These are phyloP conservation scores for Elsinoe arachidis DNA, from an alignment of 2,329 filamentous ascomycete genomes.

Conservation along the genomic window DNA sequence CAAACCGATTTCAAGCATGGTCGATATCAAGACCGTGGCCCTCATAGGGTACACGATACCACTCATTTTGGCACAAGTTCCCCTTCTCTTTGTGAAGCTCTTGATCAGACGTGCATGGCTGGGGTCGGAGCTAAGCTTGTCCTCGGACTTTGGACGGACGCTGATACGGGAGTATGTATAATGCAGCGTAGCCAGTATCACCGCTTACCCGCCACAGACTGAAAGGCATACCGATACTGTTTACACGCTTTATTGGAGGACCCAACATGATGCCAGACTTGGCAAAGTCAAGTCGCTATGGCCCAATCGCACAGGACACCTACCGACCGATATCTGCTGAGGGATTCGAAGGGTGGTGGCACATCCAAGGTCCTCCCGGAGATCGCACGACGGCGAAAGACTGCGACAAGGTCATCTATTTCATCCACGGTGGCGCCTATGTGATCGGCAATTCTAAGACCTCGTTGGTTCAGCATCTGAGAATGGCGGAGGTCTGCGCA, in stretches of 20 bases:
- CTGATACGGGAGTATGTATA: not conserved
- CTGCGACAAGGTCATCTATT: constrained; percentile 12
- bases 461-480: not conserved
- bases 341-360: not conserved
- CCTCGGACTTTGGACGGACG: not conserved
- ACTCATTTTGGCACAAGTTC: not conserved
- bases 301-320: not conserved
- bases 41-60: not conserved
- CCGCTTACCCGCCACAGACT: not conserved
- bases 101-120: not conserved
- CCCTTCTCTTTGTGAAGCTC: not conserved
- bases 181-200: not conserved
- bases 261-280: not conserved
- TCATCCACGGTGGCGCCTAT: constrained; percentile 15
- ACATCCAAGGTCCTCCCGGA: constrained; percentile 11
- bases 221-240: not conserved
- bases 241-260: not conserved
- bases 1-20: not conserved
- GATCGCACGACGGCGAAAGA: not conserved
- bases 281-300: not conserved
- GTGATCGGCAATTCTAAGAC: not conserved
- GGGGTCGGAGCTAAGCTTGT: not conserved
- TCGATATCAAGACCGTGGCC: not conserved
- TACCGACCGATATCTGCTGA: not conserved
- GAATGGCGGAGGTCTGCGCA: constrained; percentile 7